A percentile compares a stretch with the other conserved stretches of the same genome.
Conservation (phyloP, 1,139 yeast species). For the Yamadazyma spencermartinsiae region DNA sequence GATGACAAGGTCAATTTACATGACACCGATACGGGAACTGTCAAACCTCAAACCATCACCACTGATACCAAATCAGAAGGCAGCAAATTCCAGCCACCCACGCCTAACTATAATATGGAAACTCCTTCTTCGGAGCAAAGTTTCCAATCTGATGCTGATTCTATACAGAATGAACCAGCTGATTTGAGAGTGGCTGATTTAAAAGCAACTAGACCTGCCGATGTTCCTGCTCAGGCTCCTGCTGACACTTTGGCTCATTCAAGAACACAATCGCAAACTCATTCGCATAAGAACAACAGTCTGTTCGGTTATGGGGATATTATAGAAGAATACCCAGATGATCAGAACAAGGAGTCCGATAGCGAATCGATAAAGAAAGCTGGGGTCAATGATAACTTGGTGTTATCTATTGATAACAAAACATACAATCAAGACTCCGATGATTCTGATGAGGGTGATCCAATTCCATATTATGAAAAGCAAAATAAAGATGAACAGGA, state of each 20-base stretch:
- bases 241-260: not conserved
- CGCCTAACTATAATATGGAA: constrained; percentile 27
- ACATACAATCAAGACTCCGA: constrained; percentile 8
- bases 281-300: constrained; percentile 4
- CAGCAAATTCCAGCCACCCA: constrained; percentile 28
- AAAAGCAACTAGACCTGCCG: no score
- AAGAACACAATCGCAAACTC: not conserved
- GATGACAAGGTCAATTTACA: not conserved
- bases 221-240: no score
- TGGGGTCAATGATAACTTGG: constrained; percentile 8
- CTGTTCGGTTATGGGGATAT: constrained; percentile 7
- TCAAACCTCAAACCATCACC: constrained; percentile 7
- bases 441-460: constrained; percentile 15
- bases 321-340: constrained; percentile 7
- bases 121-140: constrained; percentile 38
- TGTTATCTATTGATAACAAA: constrained; percentile 17
- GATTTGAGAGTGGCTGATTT: constrained; percentile 22
- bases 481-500: constrained; percentile 5
- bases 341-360: not conserved
- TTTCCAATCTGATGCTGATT: constrained; percentile 35
- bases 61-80: not conserved
- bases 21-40: constrained; percentile 3
- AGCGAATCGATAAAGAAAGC: not conserved
- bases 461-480: constrained; percentile 19
- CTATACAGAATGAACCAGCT: constrained; percentile 41